Percentiles rank a stretch among this genome's conserved stretches.
These are phyloP conservation scores for Erythrophleum ivorense DNA, from an alignment of 331 rosid genomes.

Conservation along the genomic window DNA sequence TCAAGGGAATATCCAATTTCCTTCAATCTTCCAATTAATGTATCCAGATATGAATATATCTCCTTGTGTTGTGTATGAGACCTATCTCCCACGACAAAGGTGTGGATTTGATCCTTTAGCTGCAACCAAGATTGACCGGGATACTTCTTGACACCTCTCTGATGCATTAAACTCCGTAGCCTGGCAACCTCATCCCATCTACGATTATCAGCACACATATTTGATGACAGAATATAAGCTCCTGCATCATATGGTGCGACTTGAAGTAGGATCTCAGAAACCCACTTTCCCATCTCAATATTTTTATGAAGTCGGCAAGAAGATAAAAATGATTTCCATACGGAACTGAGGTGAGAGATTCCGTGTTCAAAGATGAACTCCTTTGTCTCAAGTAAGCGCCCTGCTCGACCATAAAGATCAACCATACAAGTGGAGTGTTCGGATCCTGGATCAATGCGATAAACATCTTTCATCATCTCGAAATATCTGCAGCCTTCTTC, in stretches of 20 bases:
- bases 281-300: constrained; percentile 76
- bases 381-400: constrained; percentile 65
- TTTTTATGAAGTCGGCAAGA: constrained; percentile 77
- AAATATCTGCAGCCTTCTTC: constrained; percentile 74
- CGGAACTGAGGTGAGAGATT: constrained; percentile 66
- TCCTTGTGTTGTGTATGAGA: constrained; percentile 55
- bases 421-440: constrained; percentile 89
- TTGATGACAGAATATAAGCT: constrained; percentile 68
- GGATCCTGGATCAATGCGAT: constrained; percentile 60
- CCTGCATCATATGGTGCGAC: constrained; percentile 73
- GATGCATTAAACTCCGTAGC: constrained; percentile 69
- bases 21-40: constrained; percentile 69
- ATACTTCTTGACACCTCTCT: constrained; percentile 69
- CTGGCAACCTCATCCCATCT: constrained; percentile 84
- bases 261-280: constrained; percentile 60
- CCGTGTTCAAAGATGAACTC: constrained; percentile 61
- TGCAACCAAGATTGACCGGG: constrained; percentile 92
- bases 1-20: constrained; percentile 72
- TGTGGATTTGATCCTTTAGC: constrained; percentile 68
- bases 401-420: constrained; percentile 90
- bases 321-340: constrained; percentile 83
- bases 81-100: constrained; percentile 66
- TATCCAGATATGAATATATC: constrained; percentile 65
- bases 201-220: constrained; percentile 60
- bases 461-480: constrained; percentile 73